Base-by-base conservation (phyloP, 2,329 filamentous ascomycete genomes). In the Cladosporium oxysporum region DNA sequence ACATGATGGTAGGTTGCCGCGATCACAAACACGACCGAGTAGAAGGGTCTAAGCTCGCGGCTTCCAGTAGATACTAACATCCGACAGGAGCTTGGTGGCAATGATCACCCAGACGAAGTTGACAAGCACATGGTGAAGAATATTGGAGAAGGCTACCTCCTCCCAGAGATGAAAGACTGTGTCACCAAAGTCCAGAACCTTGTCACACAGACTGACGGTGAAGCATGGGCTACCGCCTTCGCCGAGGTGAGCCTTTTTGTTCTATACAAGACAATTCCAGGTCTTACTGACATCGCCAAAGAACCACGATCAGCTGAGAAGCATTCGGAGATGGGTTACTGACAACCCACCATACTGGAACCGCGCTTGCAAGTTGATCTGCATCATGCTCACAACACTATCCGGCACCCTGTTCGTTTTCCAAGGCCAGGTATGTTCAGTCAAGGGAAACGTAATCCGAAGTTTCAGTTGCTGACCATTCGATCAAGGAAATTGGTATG, bases 381-480 rank as follows among this genome's bases (percentile, higher is more conserved):
- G 87, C 28, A 79, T 85, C 12, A 82, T 88, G 67, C 79, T 87
- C 66, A 81, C 80, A 3, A 79, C 87, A 58, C 85, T 88, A 68
- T 82, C 84, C 2, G 88, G 88, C n/a, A 90, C 88, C 0, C 81
- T 87, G 0, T 90, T 88, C 71, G 78, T 90, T n/a, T 90, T 89
- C 73, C 88, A 90, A 74, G 88, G 88, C 16, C 87, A 91, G 73
- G 61, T 57, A 49, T 6, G 50, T 47, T 23, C 4, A 2, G 2
- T 41, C 49, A 52, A 29, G 10, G 49, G 2, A 18, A 11, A 4
- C 8, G 7, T 8, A 52, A 29, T 14, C 49, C 5, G 4, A 10
- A n/a, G 12, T 8, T 12, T 7, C 2, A 3, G 7, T 41, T 18
- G n/a, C 50, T 63, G 35, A 63, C 50, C 21, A 7, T 31, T 5